Conservation (phyloP, 2,329 filamentous ascomycete genomes). For the Ophidiomyces ophidiicola region DNA sequence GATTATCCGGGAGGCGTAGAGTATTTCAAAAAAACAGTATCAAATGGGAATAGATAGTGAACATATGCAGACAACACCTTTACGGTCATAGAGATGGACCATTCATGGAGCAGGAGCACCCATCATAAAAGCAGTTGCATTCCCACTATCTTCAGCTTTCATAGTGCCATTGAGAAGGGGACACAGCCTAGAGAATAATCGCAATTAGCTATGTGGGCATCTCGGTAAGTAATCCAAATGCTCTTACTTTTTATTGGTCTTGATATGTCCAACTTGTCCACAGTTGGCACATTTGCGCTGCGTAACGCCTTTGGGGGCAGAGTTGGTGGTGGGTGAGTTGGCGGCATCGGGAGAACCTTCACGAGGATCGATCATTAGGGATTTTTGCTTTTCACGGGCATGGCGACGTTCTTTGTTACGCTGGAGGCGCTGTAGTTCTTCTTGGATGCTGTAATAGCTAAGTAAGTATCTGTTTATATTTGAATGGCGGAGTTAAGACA, state of each 20-base stretch:
- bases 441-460: constrained; percentile 45
- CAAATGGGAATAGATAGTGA: neutral
- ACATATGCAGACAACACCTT: neutral
- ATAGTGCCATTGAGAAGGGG: constrained; percentile 75
- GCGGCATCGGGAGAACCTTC: constrained; percentile 36
- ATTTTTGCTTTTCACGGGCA: constrained; percentile 82
- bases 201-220: constrained; percentile 16
- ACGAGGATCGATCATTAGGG: constrained; percentile 32
- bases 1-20: too few relatives aligned
- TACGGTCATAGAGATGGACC: neutral
- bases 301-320: constrained; percentile 47
- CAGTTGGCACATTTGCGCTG: constrained; percentile 92
- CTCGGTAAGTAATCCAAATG: neutral
- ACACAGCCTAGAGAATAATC: constrained; percentile 51
- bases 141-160: constrained; percentile 42
- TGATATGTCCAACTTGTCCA: constrained; percentile 92
- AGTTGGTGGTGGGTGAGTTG: constrained; percentile 32
- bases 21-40: too few relatives aligned
- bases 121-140: constrained; percentile 38
- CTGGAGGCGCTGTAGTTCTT: constrained; percentile 70
- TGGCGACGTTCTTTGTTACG: constrained; percentile 85
- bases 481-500: constrained; percentile 14
- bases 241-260: constrained; percentile 96
- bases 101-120: constrained; percentile 25
- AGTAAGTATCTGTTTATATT: constrained; percentile 21